Evolutionary conservation across 78 protist species (phyloP), one percentile per base, ranked within the genome.

Genomic region (Chrysochromulina parva): DNA sequence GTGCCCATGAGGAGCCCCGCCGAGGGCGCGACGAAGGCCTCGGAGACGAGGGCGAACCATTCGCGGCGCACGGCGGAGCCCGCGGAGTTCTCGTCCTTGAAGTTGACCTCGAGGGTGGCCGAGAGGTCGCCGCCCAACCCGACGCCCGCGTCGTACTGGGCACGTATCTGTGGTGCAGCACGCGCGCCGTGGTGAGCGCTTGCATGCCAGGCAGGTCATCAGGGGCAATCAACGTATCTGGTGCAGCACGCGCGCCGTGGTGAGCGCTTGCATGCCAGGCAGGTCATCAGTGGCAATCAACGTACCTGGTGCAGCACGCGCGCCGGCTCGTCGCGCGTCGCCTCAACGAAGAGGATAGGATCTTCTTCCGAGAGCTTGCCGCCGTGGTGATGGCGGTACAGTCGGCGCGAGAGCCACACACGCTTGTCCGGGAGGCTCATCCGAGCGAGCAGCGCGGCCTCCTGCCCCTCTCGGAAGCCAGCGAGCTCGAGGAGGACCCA

Each of bases 11-110:
- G 24, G 50, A 55, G 88, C 73, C 20, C 53, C 52, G 3, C 66
- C 0, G 10, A 7, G 16, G 67, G 24, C 53, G 17, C 13, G 52
- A 58, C 2, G 28, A 82, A 28, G 20, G 88, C 62, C 47, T 82
- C 73, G 22, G 73, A 58, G 22, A 58, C 88, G 47, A 58, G 60
- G 22, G 67, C 26, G 54, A 82, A 82, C 88, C 88, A 82, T 19
- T 82, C 88, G 3, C 88, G 62, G 47, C 16, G 16, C 48, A 82
- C 88, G 47, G 88, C 88, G 14, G 88, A 58, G 47, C 88, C 88
- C 67, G 62, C 67, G 38, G 88, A 54, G 66, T 58, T 82, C 67
- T 82, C 88, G 67, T 55, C 67, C 88, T 82, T 82, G 67, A 82
- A 82, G 88, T 82, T 62, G 19, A 82, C 88, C 88, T 82, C 88